Evolutionary conservation across 2,329 filamentous ascomycete genomes (phyloP).

Genomic region (Aspergillus sp.): DNA sequence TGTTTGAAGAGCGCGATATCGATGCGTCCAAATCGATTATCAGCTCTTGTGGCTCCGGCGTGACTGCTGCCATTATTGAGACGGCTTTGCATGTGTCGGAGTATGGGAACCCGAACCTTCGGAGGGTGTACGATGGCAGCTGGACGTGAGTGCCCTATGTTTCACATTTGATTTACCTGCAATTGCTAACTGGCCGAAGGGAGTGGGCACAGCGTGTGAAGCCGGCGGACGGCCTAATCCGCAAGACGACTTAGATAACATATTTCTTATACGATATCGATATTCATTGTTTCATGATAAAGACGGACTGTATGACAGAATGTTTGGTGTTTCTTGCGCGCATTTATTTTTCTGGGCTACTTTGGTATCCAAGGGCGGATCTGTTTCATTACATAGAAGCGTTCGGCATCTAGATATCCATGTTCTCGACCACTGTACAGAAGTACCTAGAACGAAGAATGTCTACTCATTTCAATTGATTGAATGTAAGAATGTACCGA

Average conservation of each 20-base stretch:
- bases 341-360: neutral
- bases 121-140: constrained; percentile 87
- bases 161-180: neutral
- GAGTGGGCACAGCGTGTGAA: constrained; percentile 48
- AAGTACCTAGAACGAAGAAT: neutral
- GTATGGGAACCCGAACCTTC: constrained; percentile 59
- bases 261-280: too few relatives aligned
- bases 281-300: neutral
- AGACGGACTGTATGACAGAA: neutral
- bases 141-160: constrained; percentile 72
- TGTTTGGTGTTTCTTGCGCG: neutral
- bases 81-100: constrained; percentile 74
- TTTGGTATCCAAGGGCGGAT: constrained; percentile 2
- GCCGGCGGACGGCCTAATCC: constrained; percentile 41
- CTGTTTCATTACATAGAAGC: too few relatives aligned
- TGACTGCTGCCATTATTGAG: constrained; percentile 87
- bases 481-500: too few relatives aligned
- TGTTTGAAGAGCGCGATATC: constrained; percentile 75
- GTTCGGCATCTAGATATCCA: too few relatives aligned
- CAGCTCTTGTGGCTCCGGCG: constrained; percentile 84
- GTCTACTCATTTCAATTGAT: neutral
- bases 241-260: constrained; percentile 21
- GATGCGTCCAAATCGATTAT: constrained; percentile 76
- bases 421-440: neutral
- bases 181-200: constrained; percentile 16